Base-by-base conservation (phyloP, 441 rosid genomes). In the Gossypium gossypioides region DNA sequence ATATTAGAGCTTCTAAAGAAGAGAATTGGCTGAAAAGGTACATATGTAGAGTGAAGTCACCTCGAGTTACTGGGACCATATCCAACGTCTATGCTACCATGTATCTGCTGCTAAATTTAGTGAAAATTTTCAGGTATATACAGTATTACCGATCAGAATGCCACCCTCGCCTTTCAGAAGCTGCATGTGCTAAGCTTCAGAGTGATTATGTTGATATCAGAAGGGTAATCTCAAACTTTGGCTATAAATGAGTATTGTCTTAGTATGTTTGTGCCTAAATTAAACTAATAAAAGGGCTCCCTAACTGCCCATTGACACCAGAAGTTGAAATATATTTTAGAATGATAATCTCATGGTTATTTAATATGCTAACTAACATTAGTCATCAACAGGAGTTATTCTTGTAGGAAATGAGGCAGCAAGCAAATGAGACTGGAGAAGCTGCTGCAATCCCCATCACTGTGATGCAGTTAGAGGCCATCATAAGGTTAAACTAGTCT, bases 1-100 rank as follows among this genome's bases (percentile, higher is more conserved):
- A 94, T 63, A 76, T 62, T 75, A 84, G 67, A 79, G 68, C 32
- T 81, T 69, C 89, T 59, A 91, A 84, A 81, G 97, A 91, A 88
- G 93, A 91, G 71, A 94, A 91, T 72, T 94, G 97, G 99, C 87
- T 94, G 68, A 92, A 91, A 85, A 91, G 97, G 96, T 94, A 74
- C 37, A 56, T n/a, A 6, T 34, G 6, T 10, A 34, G 12, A 19
- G 21, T 25, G 40, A 56, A 77, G 42, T 8, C 61, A 66, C 65
- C 63, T 44, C 0, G 32, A 29, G 32, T 29, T 29, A 3, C 32
- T 29, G 32, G 32, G 5, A 25, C 22, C 40, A 15, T 75, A 18
- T 37, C 19, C 63, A 73, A 59, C 1, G 12, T 2, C 16, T 4
- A 16, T 66, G 67, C 61, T 74, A 1, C 67, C 15, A 51, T 63